Percentiles rank a stretch among this genome's conserved stretches.
These are phyloP conservation scores for Glomus cerebriforme DNA, from an alignment of 192 early-diverging fungal species.

Conservation along the genomic window DNA sequence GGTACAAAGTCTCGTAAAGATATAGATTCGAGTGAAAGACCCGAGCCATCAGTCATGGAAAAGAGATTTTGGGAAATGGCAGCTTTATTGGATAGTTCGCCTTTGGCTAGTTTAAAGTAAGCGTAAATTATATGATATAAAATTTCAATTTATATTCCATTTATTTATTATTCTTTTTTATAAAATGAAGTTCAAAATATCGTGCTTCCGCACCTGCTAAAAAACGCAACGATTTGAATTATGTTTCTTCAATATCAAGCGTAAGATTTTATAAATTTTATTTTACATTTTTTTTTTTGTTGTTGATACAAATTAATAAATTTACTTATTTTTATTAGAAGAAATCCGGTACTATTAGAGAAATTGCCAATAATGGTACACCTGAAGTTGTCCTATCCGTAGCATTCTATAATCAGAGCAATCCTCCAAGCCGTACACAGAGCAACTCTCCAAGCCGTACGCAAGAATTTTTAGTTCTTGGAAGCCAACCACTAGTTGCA, in stretches of 20 bases:
- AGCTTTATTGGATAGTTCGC: slow-evolving; percentile 2
- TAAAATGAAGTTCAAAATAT: neutral
- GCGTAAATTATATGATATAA: neutral
- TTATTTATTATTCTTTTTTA: neutral
- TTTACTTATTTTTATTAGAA: too few species aligned
- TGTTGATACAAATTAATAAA: too few species aligned
- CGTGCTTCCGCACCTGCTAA: neutral
- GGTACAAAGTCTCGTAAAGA: neutral
- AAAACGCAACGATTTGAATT: slow-evolving; percentile 23
- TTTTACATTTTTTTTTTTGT: too few species aligned
- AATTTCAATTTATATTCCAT: neutral
- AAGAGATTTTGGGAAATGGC: slow-evolving; percentile 5
- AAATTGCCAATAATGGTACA: neutral
- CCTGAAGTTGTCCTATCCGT: slow-evolving; percentile 59
- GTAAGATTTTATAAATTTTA: too few species aligned
- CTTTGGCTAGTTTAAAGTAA: slow-evolving; percentile 28
- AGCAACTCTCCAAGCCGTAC: slow-evolving; percentile 28
- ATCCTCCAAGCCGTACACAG: slow-evolving; percentile 38
- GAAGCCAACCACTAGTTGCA: slow-evolving; percentile 65
- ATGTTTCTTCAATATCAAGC: neutral
- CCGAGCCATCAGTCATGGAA: slow-evolving; percentile 11
- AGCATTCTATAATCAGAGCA: slow-evolving; percentile 62
- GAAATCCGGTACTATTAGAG: neutral
- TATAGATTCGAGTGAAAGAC: neutral
- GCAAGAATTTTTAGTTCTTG: slow-evolving; percentile 69